Conservation (phyloP, 2,329 filamentous ascomycete species). For the Ophiostoma sp. region DNA sequence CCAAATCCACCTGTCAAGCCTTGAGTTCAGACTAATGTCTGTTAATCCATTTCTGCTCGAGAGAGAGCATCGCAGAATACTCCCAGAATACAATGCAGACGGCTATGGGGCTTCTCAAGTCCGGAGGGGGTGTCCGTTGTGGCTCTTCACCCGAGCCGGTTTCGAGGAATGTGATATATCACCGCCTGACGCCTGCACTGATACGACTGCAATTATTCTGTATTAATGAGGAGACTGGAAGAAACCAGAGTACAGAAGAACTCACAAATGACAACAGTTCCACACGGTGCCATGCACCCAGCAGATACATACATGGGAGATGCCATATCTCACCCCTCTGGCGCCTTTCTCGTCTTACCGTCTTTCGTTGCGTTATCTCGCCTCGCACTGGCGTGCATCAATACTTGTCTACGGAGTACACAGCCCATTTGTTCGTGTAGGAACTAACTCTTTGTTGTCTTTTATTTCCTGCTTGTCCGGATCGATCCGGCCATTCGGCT, state of each 20-base stretch:
- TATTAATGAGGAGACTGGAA: too few species aligned
- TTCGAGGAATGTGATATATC: not conserved
- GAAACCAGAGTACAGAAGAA: too few species aligned
- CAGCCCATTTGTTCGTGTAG: too few species aligned
- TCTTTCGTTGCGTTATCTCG: conserved; percentile 24
- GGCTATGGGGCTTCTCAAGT: not conserved
- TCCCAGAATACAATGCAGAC: not conserved
- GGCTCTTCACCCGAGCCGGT: not conserved
- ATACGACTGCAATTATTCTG: too few species aligned
- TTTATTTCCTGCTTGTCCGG: not conserved
- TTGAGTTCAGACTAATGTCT: not conserved
- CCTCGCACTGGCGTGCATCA: conserved; percentile 18
- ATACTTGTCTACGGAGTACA: too few species aligned
- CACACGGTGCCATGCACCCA: not conserved
- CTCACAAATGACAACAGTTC: not conserved
- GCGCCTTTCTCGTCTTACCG: conserved; percentile 17
- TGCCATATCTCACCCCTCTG: not conserved
- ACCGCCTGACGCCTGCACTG: not conserved
- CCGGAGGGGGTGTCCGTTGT: not conserved
- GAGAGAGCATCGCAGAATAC: not conserved
- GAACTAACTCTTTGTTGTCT: too few species aligned
- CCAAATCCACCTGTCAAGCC: not conserved
- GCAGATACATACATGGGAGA: too few species aligned
- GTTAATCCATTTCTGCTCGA: too few species aligned
- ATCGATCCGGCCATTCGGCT: not conserved